These are phyloP conservation scores for Trichocladium antarcticum DNA, from an alignment of 495 filamentous ascomycete genomes.

Conservation along the genomic window DNA sequence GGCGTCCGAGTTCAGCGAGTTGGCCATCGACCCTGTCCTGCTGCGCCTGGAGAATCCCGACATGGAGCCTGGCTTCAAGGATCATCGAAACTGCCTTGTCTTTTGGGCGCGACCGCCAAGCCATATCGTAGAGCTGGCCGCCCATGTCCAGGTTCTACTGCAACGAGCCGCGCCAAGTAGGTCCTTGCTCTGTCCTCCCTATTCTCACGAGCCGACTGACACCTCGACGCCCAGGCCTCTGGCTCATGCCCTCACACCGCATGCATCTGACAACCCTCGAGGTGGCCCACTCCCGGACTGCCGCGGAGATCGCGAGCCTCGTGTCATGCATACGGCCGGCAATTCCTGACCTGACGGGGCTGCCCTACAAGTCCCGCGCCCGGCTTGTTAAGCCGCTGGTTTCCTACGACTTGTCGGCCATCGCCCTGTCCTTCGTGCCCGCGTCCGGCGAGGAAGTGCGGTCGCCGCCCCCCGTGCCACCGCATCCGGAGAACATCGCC, in stretches of 20 bases:
- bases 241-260: constrained; percentile 65
- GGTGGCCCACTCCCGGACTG: constrained; percentile 57
- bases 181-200: constrained; percentile 17
- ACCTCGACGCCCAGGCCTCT: constrained; percentile 47
- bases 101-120: constrained; percentile 79
- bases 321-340: constrained; percentile 41
- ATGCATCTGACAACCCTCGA: constrained; percentile 86
- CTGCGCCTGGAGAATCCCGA: constrained; percentile 48
- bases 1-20: constrained; percentile 52
- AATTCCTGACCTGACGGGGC: constrained; percentile 45
- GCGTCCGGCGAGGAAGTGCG: constrained; percentile 46
- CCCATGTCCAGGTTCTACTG: constrained; percentile 56
- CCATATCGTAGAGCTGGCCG: constrained; percentile 53
- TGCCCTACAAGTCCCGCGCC: constrained; percentile 50
- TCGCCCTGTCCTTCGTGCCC: constrained; percentile 79
- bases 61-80: constrained; percentile 53
- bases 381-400: constrained; percentile 72
- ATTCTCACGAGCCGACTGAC: too few relatives aligned
- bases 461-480: constrained; percentile 28
- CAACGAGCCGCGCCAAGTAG: constrained; percentile 52
- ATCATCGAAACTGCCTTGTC: constrained; percentile 68
- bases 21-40: constrained; percentile 67
- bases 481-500: constrained; percentile 11
- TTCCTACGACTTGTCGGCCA: constrained; percentile 70
- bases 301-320: constrained; percentile 49